Base-by-base conservation (phyloP, 2,329 filamentous ascomycete species). In the Leptographium galeiforme region DNA sequence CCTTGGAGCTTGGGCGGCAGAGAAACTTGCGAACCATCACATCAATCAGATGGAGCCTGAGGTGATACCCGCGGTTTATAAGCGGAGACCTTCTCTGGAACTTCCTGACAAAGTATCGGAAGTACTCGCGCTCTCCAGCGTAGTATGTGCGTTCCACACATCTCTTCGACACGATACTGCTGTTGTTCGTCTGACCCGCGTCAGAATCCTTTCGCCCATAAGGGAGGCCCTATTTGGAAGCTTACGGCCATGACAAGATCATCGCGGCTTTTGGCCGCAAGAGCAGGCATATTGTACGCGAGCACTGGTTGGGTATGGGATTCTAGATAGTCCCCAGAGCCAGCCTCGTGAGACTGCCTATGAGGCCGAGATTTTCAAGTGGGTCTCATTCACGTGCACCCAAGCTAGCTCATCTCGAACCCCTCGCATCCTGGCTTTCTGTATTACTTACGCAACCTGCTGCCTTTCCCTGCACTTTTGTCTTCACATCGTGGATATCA, bases 131-230 rank as follows among this genome's bases (percentile, higher is more conserved):
- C 62, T 94, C 82, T 57, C 80, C 62, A 16, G 84, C 76, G 63
- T 87, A 84, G 67, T 96, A 96, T 14, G 95, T 72, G 60, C 84
- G 84, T 64, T 95, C 89, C n/a, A 96, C 90, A 61, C 89, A 93
- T 60, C 89, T 76, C 66, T 96, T 96, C 14, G 89, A 95, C 16
- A 90, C 84, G 60, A 95, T 95, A 63, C 87, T 94, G 68, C 87
- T 91, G 64, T 83, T 90, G 66, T 95, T 95, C 55, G 89, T 96
- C 79, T 87, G 61, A 14, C 36, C 16, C 5, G 7, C 14, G 43
- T 16, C 33, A 38, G 40, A n/a, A 32, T 16, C 47, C 16, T 7
- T 14, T 8, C 38, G 18, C 11, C 19, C n/a, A 46, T 3, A 25
- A 36, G 13, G 36, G 6, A 44, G 40, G 11, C n/a, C n/a, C 32